Evolutionary conservation across 768 basidiomycete species (phyloP).

Genomic region (Myochromella boudieri): DNA sequence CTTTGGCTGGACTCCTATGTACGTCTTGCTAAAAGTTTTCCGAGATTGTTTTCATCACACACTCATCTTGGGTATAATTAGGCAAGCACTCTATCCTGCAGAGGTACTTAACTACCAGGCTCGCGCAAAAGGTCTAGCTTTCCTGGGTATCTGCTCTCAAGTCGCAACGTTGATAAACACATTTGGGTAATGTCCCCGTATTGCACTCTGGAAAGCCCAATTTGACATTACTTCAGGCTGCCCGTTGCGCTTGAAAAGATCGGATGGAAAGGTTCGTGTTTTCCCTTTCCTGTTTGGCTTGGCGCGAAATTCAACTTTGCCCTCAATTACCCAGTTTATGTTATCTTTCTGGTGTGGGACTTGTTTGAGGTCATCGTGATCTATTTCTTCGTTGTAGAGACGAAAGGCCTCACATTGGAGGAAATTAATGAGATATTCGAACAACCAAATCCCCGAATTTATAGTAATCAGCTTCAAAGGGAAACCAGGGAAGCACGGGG

Average conservation of each 20-base stretch:
- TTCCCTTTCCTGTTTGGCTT: not conserved
- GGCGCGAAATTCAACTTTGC: slow-evolving; percentile 7
- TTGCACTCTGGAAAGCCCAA: too few relatives aligned
- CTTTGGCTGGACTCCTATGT: slow-evolving; percentile 59
- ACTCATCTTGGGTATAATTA: slow-evolving; percentile 15
- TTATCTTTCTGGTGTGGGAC: slow-evolving; percentile 52
- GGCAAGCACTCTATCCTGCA: slow-evolving; percentile 55
- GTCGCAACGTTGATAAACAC: slow-evolving; percentile 47
- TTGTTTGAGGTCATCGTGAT: slow-evolving; percentile 45
- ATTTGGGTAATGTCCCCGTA: slow-evolving; percentile 48
- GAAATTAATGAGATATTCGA: slow-evolving; percentile 49
- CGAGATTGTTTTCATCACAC: not conserved
- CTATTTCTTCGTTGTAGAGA: slow-evolving; percentile 51
- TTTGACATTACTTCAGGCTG: slow-evolving; percentile 25
- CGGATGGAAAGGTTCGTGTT: slow-evolving; percentile 43
- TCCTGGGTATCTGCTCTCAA: slow-evolving; percentile 45
- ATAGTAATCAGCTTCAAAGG: slow-evolving; percentile 24
- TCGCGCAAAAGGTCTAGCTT: slow-evolving; percentile 52
- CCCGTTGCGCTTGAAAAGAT: slow-evolving; percentile 46
- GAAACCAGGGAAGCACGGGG: slow-evolving; percentile 4
- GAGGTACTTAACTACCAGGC: slow-evolving; percentile 52
- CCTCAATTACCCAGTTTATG: slow-evolving; percentile 35
- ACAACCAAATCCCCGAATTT: slow-evolving; percentile 40
- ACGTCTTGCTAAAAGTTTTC: slow-evolving; percentile 11
- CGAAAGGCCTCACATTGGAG: slow-evolving; percentile 49